Base-by-base conservation (phyloP, 164 flowering plant species). In the Euptelea pleiosperma region DNA sequence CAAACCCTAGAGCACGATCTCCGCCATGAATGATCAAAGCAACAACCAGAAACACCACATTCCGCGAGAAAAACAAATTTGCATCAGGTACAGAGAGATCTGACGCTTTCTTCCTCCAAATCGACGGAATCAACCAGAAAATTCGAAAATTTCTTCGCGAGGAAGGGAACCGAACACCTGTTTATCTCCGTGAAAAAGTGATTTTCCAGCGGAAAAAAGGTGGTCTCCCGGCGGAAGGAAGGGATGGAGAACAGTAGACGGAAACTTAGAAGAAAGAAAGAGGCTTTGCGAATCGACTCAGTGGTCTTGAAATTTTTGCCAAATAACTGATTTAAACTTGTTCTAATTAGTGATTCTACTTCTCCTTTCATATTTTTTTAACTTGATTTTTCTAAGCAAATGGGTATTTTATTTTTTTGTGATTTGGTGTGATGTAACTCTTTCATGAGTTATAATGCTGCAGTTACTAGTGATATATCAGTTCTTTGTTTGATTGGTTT, bases 1-100 rank as follows among this genome's bases (percentile, higher is more conserved):
- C 65, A 60, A 72, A 67, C 69, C 80, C 84, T 73, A 81, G 68
- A 72, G 59, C 77, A 62, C 73, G 77, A 83, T 73, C 77, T 70
- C 55, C 52, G 26, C 62, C 75, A 45, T 42, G 43, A 54, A 34
- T n/a, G 7, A 54, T 66, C 61, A 59, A 56, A 30, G 55, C 29
- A 25, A 50, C 24, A 60, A 41, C 55, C 30, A 61, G n/a, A 19
- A 48, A 10, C 63, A 5, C 90, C 89, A 84, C 96, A 89, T 89
- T 89, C 81, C 72, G 18, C 42, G 10, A 50, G n/a, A 61, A 44
- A 58, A 49, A 29, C 49, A 53, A 8, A 49, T 64, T 64, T 53
- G 30, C 46, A 45, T 40, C 69, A 29, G 41, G 49, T 29, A 18
- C 72, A 26, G 51, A 71, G 67, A 74, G 77, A 78, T 77, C 82